phyloP scores from a whole-genome alignment of 345 rosid species.

The Populus tremula region DNA sequence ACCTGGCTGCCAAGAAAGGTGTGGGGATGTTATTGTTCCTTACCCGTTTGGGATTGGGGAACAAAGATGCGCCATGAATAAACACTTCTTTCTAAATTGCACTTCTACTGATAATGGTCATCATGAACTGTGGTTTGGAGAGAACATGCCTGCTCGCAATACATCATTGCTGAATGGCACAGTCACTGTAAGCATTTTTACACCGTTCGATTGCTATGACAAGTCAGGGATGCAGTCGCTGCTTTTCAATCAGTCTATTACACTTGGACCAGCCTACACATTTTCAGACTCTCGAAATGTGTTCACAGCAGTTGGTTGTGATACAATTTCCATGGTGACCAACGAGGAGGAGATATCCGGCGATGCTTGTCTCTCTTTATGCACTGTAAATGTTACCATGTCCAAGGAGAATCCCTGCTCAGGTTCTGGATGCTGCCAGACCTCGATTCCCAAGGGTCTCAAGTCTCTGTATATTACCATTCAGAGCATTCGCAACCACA shows the following conservation, averaged over 20 bases:
- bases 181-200: too few relatives aligned
- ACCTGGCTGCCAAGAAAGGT: too few relatives aligned
- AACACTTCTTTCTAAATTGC: too few relatives aligned
- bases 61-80: constrained; percentile 1
- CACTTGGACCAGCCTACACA: neutral
- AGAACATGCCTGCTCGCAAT: too few relatives aligned
- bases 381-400: neutral
- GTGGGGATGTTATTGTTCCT: constrained; percentile 21
- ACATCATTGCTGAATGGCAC: too few relatives aligned
- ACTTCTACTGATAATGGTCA: too few relatives aligned
- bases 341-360: neutral
- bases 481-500: neutral
- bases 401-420: constrained; percentile 10
- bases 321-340: neutral
- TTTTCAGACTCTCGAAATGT: constrained; percentile 22
- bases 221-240: too few relatives aligned
- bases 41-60: constrained; percentile 27
- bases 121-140: too few relatives aligned
- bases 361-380: constrained; percentile 15
- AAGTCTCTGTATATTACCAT: neutral
- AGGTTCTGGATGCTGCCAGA: constrained; percentile 31
- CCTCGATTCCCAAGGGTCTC: constrained; percentile 11
- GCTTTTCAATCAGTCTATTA: too few relatives aligned
- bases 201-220: too few relatives aligned
- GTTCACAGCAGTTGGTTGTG: constrained; percentile 27